phyloP scores from a whole-genome alignment of 2,329 filamentous ascomycete species.

The Thermothelomyces thermophilus region DNA sequence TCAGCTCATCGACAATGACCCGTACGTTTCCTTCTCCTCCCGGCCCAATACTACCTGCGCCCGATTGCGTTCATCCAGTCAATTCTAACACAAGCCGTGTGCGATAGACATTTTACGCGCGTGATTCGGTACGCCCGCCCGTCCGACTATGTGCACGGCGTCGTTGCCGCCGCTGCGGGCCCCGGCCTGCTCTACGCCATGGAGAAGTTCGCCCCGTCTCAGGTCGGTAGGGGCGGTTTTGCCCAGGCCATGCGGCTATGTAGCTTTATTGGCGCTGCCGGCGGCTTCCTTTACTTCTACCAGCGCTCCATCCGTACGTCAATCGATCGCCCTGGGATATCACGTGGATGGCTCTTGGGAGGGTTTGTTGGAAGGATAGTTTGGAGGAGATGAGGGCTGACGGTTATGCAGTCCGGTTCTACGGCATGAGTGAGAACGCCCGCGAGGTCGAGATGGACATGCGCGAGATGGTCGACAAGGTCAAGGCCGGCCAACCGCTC shows the following conservation, averaged over 20 bases:
- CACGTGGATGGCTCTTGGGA: neutral
- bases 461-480: conserved; percentile 94
- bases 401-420: conserved; percentile 69
- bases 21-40: conserved; percentile 54
- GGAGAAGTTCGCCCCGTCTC: conserved; percentile 80
- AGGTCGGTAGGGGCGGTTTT: conserved; percentile 77
- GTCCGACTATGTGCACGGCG: conserved; percentile 72
- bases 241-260: conserved; percentile 74
- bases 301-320: conserved; percentile 73
- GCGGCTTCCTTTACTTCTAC: conserved; percentile 81
- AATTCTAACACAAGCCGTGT: conserved; percentile 28
- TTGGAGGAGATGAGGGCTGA: neutral
- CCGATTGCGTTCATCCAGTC: neutral
- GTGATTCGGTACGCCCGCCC: conserved; percentile 81
- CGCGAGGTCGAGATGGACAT: conserved; percentile 94
- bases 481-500: conserved; percentile 83
- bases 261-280: conserved; percentile 63
- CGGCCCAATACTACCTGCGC: neutral
- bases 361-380: too few relatives aligned
- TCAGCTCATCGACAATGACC: conserved; percentile 98
- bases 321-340: conserved; percentile 6
- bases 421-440: conserved; percentile 86
- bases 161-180: conserved; percentile 60
- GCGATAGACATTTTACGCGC: conserved; percentile 74
- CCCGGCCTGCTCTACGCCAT: conserved; percentile 69